These are phyloP conservation scores for Solanum chiquidenum DNA, from an alignment of 257 asterid species.

Conservation along the genomic window DNA sequence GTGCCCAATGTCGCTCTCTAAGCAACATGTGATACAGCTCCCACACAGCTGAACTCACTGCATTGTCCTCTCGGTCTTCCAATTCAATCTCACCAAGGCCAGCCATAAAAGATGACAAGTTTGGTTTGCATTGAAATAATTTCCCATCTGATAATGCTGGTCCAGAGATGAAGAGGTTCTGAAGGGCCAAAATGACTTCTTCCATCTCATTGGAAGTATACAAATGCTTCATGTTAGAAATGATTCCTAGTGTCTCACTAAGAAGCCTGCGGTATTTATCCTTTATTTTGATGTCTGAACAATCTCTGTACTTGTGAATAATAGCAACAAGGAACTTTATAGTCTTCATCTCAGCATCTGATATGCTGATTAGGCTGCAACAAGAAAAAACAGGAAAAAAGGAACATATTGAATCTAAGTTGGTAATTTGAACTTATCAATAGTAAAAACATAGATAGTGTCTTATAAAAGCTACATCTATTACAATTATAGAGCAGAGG, in stretches of 20 bases:
- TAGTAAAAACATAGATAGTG: background rate
- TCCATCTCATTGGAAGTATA: conserved; percentile 73
- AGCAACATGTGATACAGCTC: conserved; percentile 70
- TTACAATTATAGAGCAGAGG: background rate
- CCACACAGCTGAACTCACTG: conserved; percentile 58
- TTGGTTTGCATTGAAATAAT: conserved; percentile 58
- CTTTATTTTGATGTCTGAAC: conserved; percentile 33
- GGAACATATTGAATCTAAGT: background rate
- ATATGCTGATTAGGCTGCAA: conserved; percentile 63
- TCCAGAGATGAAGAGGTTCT: conserved; percentile 56
- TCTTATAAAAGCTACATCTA: background rate
- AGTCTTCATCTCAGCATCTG: conserved; percentile 72
- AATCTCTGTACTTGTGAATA: conserved; percentile 43
- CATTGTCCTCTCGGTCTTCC: conserved; percentile 42
- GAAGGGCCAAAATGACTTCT: conserved; percentile 65
- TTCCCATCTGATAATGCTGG: conserved; percentile 32
- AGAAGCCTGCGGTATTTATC: conserved; percentile 49
- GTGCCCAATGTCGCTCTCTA: conserved; percentile 88
- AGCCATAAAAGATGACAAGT: conserved; percentile 72
- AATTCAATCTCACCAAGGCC: conserved; percentile 63
- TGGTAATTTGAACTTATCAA: background rate
- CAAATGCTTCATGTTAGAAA: conserved; percentile 54
- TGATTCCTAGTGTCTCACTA: conserved; percentile 58
- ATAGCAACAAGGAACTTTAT: conserved; percentile 52
- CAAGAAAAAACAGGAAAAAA: background rate